A percentile compares a stretch with the other conserved stretches of the same genome.
phyloP scores from a whole-genome alignment of 805 yeast genomes.

The Teunomyces panamensis region DNA sequence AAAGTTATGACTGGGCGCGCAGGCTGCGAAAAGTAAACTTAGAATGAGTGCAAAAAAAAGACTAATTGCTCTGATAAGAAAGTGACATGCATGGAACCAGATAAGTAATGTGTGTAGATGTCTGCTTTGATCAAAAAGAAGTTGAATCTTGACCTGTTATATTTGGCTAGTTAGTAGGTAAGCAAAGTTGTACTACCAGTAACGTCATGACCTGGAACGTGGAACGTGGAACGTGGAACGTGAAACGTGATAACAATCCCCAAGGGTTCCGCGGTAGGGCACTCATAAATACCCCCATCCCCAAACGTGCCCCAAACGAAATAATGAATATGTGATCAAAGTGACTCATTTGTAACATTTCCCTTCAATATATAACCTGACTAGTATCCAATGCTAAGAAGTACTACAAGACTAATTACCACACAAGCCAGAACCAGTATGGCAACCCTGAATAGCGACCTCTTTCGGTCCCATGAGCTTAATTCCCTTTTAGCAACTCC shows the following conservation, averaged over 20 bases:
- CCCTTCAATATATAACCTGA: not conserved
- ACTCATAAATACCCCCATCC: not conserved
- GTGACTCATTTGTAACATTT: not conserved
- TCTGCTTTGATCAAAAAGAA: too few species aligned
- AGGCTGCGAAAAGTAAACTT: too few species aligned
- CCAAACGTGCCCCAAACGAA: conserved; percentile 1
- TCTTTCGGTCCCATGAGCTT: conserved; percentile 8
- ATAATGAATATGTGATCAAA: not conserved
- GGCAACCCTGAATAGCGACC: not conserved
- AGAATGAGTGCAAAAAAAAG: too few species aligned
- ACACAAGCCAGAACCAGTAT: not conserved
- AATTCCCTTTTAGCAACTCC: conserved; percentile 14
- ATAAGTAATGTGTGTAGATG: too few species aligned
- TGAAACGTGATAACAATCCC: not conserved
- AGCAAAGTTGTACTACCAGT: not conserved
- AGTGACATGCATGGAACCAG: too few species aligned
- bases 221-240: not conserved
- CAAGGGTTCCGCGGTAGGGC: too few species aligned
- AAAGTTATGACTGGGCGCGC: too few species aligned
- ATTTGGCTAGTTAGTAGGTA: too few species aligned
- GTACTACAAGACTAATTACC: not conserved
- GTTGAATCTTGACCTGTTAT: too few species aligned
- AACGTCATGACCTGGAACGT: not conserved
- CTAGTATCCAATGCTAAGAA: not conserved
- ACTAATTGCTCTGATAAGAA: too few species aligned